Evolutionary conservation across 495 filamentous ascomycete genomes (phyloP), one percentile per base, ranked within the genome.

Genomic region (Pseudoneurospora amorphoporcata): DNA sequence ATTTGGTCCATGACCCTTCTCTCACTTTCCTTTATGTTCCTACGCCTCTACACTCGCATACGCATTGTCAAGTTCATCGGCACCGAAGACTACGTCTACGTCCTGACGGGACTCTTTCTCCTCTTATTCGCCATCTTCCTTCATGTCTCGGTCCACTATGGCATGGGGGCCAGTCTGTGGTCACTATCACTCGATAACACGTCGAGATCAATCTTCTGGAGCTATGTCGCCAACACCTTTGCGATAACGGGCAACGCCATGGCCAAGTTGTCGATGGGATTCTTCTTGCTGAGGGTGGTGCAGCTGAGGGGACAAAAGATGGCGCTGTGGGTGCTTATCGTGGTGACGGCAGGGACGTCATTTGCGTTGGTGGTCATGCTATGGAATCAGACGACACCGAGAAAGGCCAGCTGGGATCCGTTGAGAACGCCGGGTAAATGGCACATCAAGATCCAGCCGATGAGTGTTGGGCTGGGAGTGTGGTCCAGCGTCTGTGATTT

Each of bases 401-500:
- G 71, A 19, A 81, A 79, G 39, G 74, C 78, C 14, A 81, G 79
- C 39, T 83, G 81, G 81, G 81, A 83, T 71, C 75, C 76, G 1
- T 69, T 83, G 71, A 74, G 81, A 37, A 82, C 79, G 12, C 79
- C 78, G 8, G 81, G 80, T 8, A 75, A 39, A 14, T 83, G 80
- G 80, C 80, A 82, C 43, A 78, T 82, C 61, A 73, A 76, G 58
- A 83, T 83, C 4, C 79, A 80, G 17, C 81, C 81, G 5, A 74
- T 83, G 76, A 82, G 77, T 69, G 80, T 82, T 45, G 77, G 79
- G 10, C 75, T 83, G 17, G 81, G 81, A 45, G 79, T 78, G 8
- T 84, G 82, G 77, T 82, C 82, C 2, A 81, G 80, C 68, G 73
- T 78, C 10, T 80, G 82, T 71, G 84, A 85, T 73, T 82, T 85